Evolutionary conservation across 495 filamentous ascomycete species (phyloP).

Genomic region (Aspergillus steynii): DNA sequence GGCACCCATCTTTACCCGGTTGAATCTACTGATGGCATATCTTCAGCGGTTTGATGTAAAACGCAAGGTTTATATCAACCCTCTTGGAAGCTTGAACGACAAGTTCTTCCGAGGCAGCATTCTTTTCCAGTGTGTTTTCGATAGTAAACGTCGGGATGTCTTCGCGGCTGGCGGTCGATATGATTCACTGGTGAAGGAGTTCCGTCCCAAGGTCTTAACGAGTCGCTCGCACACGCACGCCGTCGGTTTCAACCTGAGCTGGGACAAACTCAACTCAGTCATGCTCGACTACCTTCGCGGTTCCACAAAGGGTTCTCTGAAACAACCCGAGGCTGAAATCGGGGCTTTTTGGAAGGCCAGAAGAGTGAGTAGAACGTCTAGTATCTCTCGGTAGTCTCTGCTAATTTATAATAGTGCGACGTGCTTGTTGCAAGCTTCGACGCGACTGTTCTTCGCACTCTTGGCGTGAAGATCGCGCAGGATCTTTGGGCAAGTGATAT

Average conservation of each 20-base stretch:
- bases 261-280: slow-evolving; percentile 71
- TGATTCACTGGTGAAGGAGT: slow-evolving; percentile 72
- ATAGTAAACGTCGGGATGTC: slow-evolving; percentile 79
- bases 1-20: slow-evolving; percentile 72
- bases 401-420: slow-evolving; percentile 64
- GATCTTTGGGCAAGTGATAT: slow-evolving; percentile 82
- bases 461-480: slow-evolving; percentile 71
- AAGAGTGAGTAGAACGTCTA: slow-evolving; percentile 52
- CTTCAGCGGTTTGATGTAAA: slow-evolving; percentile 71
- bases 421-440: slow-evolving; percentile 89
- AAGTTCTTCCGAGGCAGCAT: slow-evolving; percentile 88
- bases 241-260: slow-evolving; percentile 90
- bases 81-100: slow-evolving; percentile 86
- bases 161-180: slow-evolving; percentile 95
- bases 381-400: background rate
- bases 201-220: slow-evolving; percentile 40
- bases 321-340: slow-evolving; percentile 54
- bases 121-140: slow-evolving; percentile 88
- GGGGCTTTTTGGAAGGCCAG: slow-evolving; percentile 61
- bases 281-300: slow-evolving; percentile 66
- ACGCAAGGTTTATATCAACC: slow-evolving; percentile 79
- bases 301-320: slow-evolving; percentile 61
- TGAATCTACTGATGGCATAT: slow-evolving; percentile 74
- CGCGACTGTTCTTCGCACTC: slow-evolving; percentile 69
- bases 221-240: slow-evolving; percentile 59